Evolutionary conservation across 495 filamentous ascomycete genomes (phyloP).

Genomic region (Rhypophila decipiens): DNA sequence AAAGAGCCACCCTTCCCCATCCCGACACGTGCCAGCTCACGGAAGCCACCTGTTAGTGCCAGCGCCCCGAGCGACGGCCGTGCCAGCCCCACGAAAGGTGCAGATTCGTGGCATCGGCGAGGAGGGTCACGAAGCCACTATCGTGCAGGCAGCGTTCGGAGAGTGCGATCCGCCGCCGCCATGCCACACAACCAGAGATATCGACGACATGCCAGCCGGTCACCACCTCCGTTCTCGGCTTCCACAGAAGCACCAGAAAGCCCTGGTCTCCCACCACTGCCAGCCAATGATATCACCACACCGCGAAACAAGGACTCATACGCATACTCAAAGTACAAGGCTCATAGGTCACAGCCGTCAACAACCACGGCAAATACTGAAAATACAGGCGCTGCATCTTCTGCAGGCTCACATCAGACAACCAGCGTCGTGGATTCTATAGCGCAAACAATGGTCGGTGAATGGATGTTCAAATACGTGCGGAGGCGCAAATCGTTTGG

Average conservation of each 20-base stretch:
- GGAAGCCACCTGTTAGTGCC: slow-evolving; percentile 60
- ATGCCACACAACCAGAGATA: slow-evolving; percentile 47
- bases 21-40: slow-evolving; percentile 80
- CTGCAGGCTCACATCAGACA: slow-evolving; percentile 55
- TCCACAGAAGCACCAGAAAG: slow-evolving; percentile 63
- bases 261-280: slow-evolving; percentile 65
- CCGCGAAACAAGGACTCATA: slow-evolving; percentile 41
- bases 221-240: slow-evolving; percentile 58
- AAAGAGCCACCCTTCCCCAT: slow-evolving; percentile 80
- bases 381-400: slow-evolving; percentile 45
- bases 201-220: slow-evolving; percentile 50
- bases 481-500: slow-evolving; percentile 88
- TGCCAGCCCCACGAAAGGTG: slow-evolving; percentile 63
- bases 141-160: slow-evolving; percentile 59
- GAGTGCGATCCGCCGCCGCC: slow-evolving; percentile 72
- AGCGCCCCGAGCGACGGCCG: slow-evolving; percentile 68
- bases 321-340: slow-evolving; percentile 28
- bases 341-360: slow-evolving; percentile 46
- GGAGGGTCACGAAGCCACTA: slow-evolving; percentile 31
- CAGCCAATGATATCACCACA: slow-evolving; percentile 62
- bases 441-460: slow-evolving; percentile 96
- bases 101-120: slow-evolving; percentile 34
- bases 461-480: slow-evolving; percentile 99
- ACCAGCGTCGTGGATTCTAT: slow-evolving; percentile 94
- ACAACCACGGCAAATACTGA: slow-evolving; percentile 50